Evolutionary conservation across 2,329 filamentous ascomycete species (phyloP).

Genomic region (Ustilaginoidea virens): DNA sequence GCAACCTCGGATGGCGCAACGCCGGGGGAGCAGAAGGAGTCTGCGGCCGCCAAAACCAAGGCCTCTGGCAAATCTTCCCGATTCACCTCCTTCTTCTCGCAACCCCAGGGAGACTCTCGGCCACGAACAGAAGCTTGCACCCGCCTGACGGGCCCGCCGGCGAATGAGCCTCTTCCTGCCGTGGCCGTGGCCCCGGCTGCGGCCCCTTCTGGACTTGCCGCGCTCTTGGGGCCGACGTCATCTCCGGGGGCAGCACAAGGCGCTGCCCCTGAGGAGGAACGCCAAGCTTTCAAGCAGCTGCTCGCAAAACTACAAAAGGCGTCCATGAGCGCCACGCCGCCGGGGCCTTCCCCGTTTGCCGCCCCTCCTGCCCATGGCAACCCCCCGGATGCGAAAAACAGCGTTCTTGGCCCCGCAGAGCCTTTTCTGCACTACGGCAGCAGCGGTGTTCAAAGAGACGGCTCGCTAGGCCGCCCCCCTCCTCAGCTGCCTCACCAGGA

Average conservation of each 20-base stretch:
- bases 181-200: slow-evolving; percentile 4
- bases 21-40: slow-evolving; percentile 30
- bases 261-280: slow-evolving; percentile 46
- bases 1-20: slow-evolving; percentile 32
- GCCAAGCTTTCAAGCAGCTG: slow-evolving; percentile 72
- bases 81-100: slow-evolving; percentile 65
- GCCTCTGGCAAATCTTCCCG: slow-evolving; percentile 54
- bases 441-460: slow-evolving; percentile 26
- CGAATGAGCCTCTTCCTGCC: slow-evolving; percentile 4
- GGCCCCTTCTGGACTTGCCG: slow-evolving; percentile 2
- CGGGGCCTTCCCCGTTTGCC: slow-evolving; percentile 26
- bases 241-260: background rate
- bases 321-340: slow-evolving; percentile 29
- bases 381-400: slow-evolving; percentile 14
- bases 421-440: slow-evolving; percentile 30
- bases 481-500: slow-evolving; percentile 30
- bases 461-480: slow-evolving; percentile 23
- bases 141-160: slow-evolving; percentile 20
- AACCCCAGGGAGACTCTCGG: slow-evolving; percentile 33
- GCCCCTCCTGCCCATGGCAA: slow-evolving; percentile 19
- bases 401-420: slow-evolving; percentile 30
- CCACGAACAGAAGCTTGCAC: slow-evolving; percentile 33
- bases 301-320: slow-evolving; percentile 64
- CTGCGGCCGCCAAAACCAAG: slow-evolving; percentile 35
- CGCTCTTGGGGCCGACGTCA: slow-evolving; percentile 2